Evolutionary conservation across 176 grass and related monocot genomes (phyloP).

Genomic region (Bolboschoenus planiculmis): DNA sequence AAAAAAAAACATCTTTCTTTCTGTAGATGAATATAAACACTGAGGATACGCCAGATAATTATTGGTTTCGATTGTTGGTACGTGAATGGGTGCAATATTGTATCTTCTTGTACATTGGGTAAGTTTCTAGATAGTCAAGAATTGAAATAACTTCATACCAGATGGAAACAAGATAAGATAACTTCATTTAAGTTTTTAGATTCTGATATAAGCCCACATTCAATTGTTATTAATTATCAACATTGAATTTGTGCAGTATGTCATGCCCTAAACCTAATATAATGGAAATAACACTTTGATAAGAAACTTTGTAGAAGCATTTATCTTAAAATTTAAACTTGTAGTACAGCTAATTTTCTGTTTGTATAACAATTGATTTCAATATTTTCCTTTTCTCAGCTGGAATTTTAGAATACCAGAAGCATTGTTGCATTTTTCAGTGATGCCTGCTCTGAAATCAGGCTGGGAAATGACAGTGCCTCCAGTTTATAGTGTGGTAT

Average conservation of each 20-base stretch:
- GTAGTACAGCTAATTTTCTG: not conserved
- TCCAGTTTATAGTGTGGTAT: conserved; percentile 90
- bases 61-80: conserved; percentile 87
- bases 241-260: not conserved
- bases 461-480: conserved; percentile 64
- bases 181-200: not conserved
- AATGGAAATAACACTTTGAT: not conserved
- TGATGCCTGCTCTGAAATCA: conserved; percentile 59
- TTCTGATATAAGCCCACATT: not conserved
- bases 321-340: no score
- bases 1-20: conserved; percentile 2
- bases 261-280: not conserved
- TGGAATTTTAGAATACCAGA: conserved; percentile 94
- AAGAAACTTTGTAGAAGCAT: not conserved
- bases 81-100: conserved; percentile 95
- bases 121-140: conserved; percentile 11
- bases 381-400: conserved; percentile 29
- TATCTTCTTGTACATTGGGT: conserved; percentile 96
- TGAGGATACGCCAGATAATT: conserved; percentile 77
- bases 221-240: not conserved
- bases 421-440: conserved; percentile 62
- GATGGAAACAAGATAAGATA: not conserved
- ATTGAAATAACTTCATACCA: not conserved
- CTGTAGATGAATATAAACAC: conserved; percentile 86
- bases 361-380: not conserved